These are phyloP conservation scores for Gaultheria prostrata DNA, from an alignment of 148 eudicot genomes.

Conservation along the genomic window DNA sequence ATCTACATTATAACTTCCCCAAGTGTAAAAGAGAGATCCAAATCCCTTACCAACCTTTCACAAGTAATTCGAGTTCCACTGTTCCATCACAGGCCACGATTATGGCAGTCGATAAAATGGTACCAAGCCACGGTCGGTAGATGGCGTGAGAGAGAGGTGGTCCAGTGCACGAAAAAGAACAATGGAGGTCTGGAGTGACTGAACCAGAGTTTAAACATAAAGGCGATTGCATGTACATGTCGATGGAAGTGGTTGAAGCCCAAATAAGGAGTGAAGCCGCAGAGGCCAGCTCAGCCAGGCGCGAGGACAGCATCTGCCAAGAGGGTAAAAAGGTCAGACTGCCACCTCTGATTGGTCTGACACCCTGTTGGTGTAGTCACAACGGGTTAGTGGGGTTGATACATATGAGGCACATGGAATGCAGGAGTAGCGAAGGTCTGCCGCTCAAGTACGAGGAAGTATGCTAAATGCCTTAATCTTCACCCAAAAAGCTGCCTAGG, in stretches of 20 bases:
- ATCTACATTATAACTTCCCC: background rate
- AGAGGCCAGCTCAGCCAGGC: background rate
- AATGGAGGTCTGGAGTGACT: background rate
- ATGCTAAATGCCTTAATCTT: background rate
- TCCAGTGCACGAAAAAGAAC: no score
- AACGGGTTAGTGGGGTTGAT: no score
- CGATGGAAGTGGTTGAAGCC: background rate
- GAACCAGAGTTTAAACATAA: background rate
- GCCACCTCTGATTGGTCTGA: background rate
- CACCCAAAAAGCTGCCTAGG: background rate
- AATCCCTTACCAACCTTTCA: background rate
- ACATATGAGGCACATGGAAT: background rate
- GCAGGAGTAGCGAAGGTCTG: background rate
- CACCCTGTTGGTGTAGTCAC: background rate
- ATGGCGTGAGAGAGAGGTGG: background rate
- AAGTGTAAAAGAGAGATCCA: background rate
- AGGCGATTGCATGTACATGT: background rate
- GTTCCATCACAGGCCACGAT: background rate
- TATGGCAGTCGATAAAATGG: background rate
- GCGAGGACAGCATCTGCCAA: background rate
- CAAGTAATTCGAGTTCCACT: no score
- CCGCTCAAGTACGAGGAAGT: background rate
- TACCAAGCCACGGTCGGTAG: background rate
- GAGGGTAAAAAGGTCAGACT: background rate
- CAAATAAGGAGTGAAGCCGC: background rate